Evolutionary conservation across 192 early-diverging fungal species (phyloP), one percentile per base, ranked within the genome.

Genomic region (Backusella liffmaniae): DNA sequence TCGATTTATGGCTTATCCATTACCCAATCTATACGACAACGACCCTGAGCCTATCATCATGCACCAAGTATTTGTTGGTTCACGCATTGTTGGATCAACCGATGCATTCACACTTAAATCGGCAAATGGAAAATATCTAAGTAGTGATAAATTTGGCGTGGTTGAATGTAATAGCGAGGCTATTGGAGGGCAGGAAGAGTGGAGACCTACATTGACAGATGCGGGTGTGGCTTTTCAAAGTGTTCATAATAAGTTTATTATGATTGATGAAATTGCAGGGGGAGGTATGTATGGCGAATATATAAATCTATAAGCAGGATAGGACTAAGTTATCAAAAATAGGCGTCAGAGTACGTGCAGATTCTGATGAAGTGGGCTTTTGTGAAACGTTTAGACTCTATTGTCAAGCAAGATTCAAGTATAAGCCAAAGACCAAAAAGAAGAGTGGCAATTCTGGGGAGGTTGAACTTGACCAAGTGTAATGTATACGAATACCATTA

Each of bases 111-210:
- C 88, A 5, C 74, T 94, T 73, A 93, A 91, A 68, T 87, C 90
- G 0, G 87, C 80, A 23, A 81, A 83, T 42, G 91, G 90, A 37
- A 86, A 86, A 70, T 95, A 94, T 79, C 81, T 95, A 15, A 83
- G 90, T 21, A 84, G 87, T 4, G 94, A 96, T 86, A 93, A 94
- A 59, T 91, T 96, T 80, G 94, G 94, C 7, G 86, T 92, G n/a
- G 92, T 94, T 5, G 73, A 84, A 5, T 89, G 88, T 29, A 89
- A 91, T 21, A 73, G 82, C 34, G 93, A 95, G 73, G 94, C 94
- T 0, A 91, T 94, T 39, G 92, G 94, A 1, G 90, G 88, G n/a
- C 82, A 86, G 49, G 94, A 96, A 76, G 94, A 95, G 79, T 95
- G 92, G 92, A 86, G 85, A 41, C 86, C 91, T 7, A 78, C 89